Evolutionary conservation across 2,329 filamentous ascomycete genomes (phyloP).

Genomic region (Aspergillus proliferans): DNA sequence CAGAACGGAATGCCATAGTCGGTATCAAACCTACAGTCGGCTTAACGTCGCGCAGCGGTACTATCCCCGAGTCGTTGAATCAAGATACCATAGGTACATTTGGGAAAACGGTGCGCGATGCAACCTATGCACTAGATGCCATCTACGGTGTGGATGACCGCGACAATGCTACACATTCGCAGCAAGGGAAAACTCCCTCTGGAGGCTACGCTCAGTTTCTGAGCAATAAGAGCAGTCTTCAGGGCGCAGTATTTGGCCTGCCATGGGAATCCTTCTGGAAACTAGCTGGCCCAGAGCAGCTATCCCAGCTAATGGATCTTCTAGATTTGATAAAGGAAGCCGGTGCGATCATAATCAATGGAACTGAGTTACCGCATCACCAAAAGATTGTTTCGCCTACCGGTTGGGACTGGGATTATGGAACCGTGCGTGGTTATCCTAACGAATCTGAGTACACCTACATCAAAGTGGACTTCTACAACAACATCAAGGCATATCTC

Average conservation of each 20-base stretch:
- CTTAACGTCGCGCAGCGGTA: slow-evolving; percentile 57
- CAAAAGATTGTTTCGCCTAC: slow-evolving; percentile 56
- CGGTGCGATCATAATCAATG: slow-evolving; percentile 63
- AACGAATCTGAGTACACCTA: slow-evolving; percentile 70
- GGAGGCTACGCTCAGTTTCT: slow-evolving; percentile 56
- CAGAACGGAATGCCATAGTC: slow-evolving; percentile 61
- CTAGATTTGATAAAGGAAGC: slow-evolving; percentile 51
- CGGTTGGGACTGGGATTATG: slow-evolving; percentile 72
- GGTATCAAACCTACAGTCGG: slow-evolving; percentile 73
- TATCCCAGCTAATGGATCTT: slow-evolving; percentile 46
- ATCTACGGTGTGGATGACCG: slow-evolving; percentile 59
- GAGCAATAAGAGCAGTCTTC: slow-evolving; percentile 47
- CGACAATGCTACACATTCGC: slow-evolving; percentile 61
- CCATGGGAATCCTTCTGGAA: slow-evolving; percentile 69
- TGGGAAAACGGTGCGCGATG: slow-evolving; percentile 63
- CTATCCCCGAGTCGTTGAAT: slow-evolving; percentile 61
- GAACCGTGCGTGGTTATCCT: slow-evolving; percentile 54
- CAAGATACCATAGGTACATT: slow-evolving; percentile 66
- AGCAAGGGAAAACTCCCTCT: slow-evolving; percentile 49
- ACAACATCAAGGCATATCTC: slow-evolving; percentile 60
- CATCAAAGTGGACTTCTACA: slow-evolving; percentile 58
- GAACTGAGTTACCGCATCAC: slow-evolving; percentile 61
- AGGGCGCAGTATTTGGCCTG: slow-evolving; percentile 61
- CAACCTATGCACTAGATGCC: slow-evolving; percentile 58
- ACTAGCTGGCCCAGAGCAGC: slow-evolving; percentile 52